Percentiles rank a stretch among this genome's conserved stretches.
Evolutionary conservation across 768 basidiomycete species (phyloP).

Genomic region (Tylopilus subfusipes): DNA sequence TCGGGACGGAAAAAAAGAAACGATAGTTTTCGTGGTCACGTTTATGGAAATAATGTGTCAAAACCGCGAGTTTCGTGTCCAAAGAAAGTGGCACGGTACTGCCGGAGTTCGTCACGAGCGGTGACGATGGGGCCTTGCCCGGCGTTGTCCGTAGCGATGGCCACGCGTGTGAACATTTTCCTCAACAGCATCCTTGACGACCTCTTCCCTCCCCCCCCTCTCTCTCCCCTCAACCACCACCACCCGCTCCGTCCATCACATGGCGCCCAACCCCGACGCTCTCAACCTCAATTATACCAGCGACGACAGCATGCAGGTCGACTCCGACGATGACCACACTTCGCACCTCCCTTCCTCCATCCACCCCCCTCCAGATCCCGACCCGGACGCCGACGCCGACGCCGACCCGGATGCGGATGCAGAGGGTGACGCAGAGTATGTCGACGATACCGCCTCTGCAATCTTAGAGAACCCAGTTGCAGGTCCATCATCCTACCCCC

Average conservation of each 20-base stretch:
- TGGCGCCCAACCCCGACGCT: conserved; percentile 39
- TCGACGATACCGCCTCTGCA: conserved; percentile 36
- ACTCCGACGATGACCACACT: conserved; percentile 49
- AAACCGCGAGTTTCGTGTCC: conserved; percentile 24
- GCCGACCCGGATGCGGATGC: conserved; percentile 45
- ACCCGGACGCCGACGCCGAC: conserved; percentile 57
- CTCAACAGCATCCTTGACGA: conserved; percentile 41
- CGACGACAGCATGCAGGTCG: conserved; percentile 67
- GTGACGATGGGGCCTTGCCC: conserved; percentile 42
- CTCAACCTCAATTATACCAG: conserved; percentile 54
- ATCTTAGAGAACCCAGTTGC: conserved; percentile 36
- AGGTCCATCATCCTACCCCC: conserved; percentile 42
- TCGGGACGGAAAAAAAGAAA: conserved; percentile 6
- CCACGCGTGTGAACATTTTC: conserved; percentile 41
- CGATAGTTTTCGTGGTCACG: neutral
- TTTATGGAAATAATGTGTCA: conserved; percentile 8
- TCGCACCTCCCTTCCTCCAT: conserved; percentile 14
- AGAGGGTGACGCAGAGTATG: conserved; percentile 42
- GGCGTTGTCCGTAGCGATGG: conserved; percentile 42
- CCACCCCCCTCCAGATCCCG: conserved; percentile 24
- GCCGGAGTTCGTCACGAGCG: conserved; percentile 41
- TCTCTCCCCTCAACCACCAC: conserved; percentile 37
- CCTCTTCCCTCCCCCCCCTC: conserved; percentile 31
- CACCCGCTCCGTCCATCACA: conserved; percentile 25
- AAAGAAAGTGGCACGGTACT: conserved; percentile 32